phyloP scores from a whole-genome alignment of 1,284 basidiomycete species.

The Rhodotorula mucilaginosa region DNA sequence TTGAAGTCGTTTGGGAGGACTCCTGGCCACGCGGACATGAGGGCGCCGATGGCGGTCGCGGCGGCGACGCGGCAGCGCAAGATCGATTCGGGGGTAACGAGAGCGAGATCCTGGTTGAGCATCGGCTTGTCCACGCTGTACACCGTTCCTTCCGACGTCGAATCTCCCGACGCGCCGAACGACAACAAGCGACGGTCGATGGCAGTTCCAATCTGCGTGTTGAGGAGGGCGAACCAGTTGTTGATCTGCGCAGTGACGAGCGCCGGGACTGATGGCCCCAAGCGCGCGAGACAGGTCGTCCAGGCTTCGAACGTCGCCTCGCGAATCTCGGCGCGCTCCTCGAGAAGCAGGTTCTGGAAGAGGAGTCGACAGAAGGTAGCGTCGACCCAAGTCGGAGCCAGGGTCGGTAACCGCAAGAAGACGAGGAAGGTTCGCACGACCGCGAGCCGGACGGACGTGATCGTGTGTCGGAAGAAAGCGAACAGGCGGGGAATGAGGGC shows the following conservation, averaged over 20 bases:
- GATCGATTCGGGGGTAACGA: constrained; percentile 75
- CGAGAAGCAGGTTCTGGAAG: constrained; percentile 91
- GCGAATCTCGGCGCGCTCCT: constrained; percentile 84
- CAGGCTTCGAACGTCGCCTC: constrained; percentile 75
- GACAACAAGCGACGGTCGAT: constrained; percentile 74
- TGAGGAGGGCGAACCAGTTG: constrained; percentile 78
- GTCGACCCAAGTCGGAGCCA: constrained; percentile 73
- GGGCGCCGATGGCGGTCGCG: constrained; percentile 70
- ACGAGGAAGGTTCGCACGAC: constrained; percentile 86
- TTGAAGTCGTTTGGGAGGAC: constrained; percentile 47
- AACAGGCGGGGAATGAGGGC: constrained; percentile 83
- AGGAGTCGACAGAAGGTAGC: constrained; percentile 75
- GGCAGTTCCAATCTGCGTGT: constrained; percentile 84
- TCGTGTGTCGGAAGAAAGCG: constrained; percentile 97
- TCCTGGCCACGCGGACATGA: constrained; percentile 26
- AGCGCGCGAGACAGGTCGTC: constrained; percentile 51
- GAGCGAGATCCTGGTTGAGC: constrained; percentile 82
- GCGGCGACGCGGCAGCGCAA: constrained; percentile 78
- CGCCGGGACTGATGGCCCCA: not conserved
- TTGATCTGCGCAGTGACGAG: constrained; percentile 47
- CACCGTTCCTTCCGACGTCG: constrained; percentile 56
- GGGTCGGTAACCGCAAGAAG: constrained; percentile 75
- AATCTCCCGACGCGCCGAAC: constrained; percentile 55
- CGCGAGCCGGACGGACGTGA: constrained; percentile 85
- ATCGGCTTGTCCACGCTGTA: constrained; percentile 98